Conservation (phyloP, 2,329 filamentous ascomycete species). For the Colletotrichum sp. region DNA sequence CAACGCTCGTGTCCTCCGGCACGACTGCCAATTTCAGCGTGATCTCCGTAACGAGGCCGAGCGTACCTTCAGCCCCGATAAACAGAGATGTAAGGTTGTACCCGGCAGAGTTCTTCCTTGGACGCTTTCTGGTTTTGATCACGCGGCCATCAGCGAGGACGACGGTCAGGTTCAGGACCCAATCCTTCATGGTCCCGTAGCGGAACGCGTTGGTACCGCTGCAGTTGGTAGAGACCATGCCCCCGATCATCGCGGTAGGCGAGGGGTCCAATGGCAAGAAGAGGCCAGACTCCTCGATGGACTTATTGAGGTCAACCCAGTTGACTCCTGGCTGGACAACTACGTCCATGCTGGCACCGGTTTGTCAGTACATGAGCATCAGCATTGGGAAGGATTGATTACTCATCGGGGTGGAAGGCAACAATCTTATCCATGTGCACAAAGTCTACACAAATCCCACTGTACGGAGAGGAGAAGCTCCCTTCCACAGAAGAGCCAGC, state of each 20-base stretch:
- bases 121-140: slow-evolving; percentile 71
- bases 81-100: slow-evolving; percentile 76
- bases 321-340: slow-evolving; percentile 73
- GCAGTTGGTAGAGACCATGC: slow-evolving; percentile 73
- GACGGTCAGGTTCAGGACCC: slow-evolving; percentile 74
- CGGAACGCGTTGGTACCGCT: slow-evolving; percentile 65
- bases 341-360: slow-evolving; percentile 60
- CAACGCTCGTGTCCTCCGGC: slow-evolving; percentile 68
- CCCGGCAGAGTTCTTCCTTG: slow-evolving; percentile 72
- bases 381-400: background rate
- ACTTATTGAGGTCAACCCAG: slow-evolving; percentile 71
- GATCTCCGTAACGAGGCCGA: slow-evolving; percentile 74
- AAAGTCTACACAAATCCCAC: slow-evolving; percentile 75
- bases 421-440: slow-evolving; percentile 70
- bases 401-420: slow-evolving; percentile 65
- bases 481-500: slow-evolving; percentile 77
- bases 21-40: slow-evolving; percentile 71
- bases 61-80: slow-evolving; percentile 73
- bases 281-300: slow-evolving; percentile 65
- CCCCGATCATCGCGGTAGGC: slow-evolving; percentile 62
- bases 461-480: slow-evolving; percentile 70
- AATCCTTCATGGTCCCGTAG: slow-evolving; percentile 80
- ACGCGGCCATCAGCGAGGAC: slow-evolving; percentile 70
- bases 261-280: slow-evolving; percentile 76
- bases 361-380: fast-evolving